Base-by-base conservation (phyloP, 305 asterid genomes). In the Fraxinus xanthoxyloides region DNA sequence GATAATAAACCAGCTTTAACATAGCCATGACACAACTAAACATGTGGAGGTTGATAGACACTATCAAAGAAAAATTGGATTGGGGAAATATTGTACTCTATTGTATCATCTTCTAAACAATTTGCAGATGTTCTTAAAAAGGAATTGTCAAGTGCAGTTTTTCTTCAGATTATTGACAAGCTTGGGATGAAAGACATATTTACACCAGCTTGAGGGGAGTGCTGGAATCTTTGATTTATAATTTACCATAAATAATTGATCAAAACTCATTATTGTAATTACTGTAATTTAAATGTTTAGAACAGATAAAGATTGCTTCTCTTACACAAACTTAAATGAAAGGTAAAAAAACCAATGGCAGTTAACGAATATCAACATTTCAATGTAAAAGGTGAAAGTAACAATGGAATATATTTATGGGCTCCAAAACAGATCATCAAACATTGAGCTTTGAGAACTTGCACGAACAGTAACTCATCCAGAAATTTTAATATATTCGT, bases 381-480 rank as follows among this genome's bases (percentile, higher is more conserved):
- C 40, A 76, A 61, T 48, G 13, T 10, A 35, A 17, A 69, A 82
- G 81, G 35, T 30, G 15, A 73, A 40, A 36, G 43, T 26, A 21
- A 19, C 31, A 56, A 56, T 36, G 19, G 5, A 31, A 23, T 17
- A 65, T 40, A 65, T 24, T 80, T 43, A 82, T 36, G 80, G 69
- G 69, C 84, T 59, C 23, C 13, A 15, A 80, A 24, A 12, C 24
- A 12, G 28, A 32, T 81, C 56, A 43, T 78, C 78, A 69, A 74
- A 73, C 56, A 65, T 10, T 79, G 38, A 75, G 32, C 46, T 78
- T 70, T 26, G 75, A 46, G 77, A 72, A 51, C 81, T 77, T 32
- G 81, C 81, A 84, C 67, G 54, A 78, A 67, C 21, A 80, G 24
- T 36, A 77, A 35, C 21, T 77, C 26, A 59, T 61, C 21, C 63